Evolutionary conservation across 257 asterid genomes (phyloP), one percentile per base, ranked within the genome.

Genomic region (Ocimum tenuiflorum): DNA sequence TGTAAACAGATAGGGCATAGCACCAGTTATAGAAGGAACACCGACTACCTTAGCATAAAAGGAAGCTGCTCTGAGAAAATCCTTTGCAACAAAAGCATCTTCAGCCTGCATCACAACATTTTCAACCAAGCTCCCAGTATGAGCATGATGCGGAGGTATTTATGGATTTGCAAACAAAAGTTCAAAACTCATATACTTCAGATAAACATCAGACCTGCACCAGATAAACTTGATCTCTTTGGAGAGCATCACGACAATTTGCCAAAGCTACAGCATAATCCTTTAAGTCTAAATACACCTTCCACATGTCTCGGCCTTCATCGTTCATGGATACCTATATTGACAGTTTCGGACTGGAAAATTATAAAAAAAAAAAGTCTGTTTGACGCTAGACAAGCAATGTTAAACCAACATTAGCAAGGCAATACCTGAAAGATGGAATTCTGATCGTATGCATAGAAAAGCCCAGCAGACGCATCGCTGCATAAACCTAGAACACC

Each of bases 221-320:
- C 73, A 92, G 72, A 80, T 92, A 92, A 71, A 89, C 99, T 84
- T 92, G 96, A 80, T 92, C 99, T 73, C 96, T 89, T 75, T 92
- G 97, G 67, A 88, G 82, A 64, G 88, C 86, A 75, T 92, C 97
- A 64, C 90, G 95, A 63, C 95, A 89, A 80, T 79, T 87, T 51
- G 89, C 91, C 85, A 92, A 88, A 62, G 99, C 96, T 23, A 83
- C 95, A 80, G 94, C 83, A 83, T 89, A 92, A 82, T 81, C 87
- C 77, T 87, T 83, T 19, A 92, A 76, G 75, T 89, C 97, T 69
- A 92, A 78, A 81, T 92, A 89, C 72, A 92, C 97, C 78, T 89
- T 92, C 99, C 99, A 92, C 99, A 92, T 87, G 78, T 92, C 96
- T 52, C 91, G 87, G 50, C 95, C 96, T 80, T 92, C 99, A 64